phyloP scores from a whole-genome alignment of 2,329 filamentous ascomycete genomes.

The Pseudogymnoascus sp. region DNA sequence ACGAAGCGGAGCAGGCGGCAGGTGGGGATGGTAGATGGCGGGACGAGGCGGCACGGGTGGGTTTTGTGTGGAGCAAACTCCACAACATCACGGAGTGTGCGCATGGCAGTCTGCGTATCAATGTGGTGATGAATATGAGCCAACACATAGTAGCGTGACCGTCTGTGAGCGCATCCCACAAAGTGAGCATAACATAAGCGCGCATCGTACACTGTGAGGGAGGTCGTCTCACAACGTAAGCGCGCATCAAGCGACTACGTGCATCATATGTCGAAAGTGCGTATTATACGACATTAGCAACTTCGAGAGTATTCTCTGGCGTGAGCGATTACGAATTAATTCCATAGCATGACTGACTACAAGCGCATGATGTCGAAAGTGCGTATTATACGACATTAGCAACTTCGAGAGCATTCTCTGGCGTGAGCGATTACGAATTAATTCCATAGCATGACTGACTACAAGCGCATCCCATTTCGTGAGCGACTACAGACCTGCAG shows the following conservation, averaged over 20 bases:
- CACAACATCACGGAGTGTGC: not conserved
- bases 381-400: not conserved
- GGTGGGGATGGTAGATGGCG: not conserved
- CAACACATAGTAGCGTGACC: not conserved
- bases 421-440: not conserved
- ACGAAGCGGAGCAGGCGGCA: not conserved
- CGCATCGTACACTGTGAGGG: not conserved
- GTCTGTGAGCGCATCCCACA: too few relatives aligned
- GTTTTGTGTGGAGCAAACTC: not conserved
- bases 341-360: not conserved
- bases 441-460: not conserved
- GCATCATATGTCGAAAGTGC: too few relatives aligned
- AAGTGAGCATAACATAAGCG: not conserved
- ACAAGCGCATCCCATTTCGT: not conserved
- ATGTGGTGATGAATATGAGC: not conserved
- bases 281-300: not conserved
- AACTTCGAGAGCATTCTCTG: not conserved
- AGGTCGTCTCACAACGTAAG: not conserved
- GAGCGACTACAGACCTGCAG: not conserved
- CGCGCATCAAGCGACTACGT: not conserved
- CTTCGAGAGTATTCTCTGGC: not conserved
- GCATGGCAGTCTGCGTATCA: not conserved
- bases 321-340: not conserved
- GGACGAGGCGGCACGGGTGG: not conserved
- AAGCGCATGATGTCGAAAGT: too few relatives aligned